These are phyloP conservation scores for Cladosporium colombiae DNA, from an alignment of 2,329 filamentous ascomycete genomes.

Conservation along the genomic window DNA sequence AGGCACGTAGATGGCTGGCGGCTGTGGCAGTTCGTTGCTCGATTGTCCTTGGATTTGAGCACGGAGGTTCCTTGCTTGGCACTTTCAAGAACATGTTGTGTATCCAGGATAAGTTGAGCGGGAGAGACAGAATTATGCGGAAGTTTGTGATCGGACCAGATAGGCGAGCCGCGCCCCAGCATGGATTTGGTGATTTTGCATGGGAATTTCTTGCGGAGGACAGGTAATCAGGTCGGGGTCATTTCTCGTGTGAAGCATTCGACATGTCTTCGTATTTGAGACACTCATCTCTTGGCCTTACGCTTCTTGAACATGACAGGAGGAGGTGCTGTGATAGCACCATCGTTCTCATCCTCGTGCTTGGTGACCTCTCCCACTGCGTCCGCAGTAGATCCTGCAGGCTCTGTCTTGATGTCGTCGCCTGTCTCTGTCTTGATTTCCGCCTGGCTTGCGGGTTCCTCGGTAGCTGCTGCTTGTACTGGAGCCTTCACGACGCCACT, in stretches of 20 bases:
- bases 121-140: neutral
- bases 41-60: slow-evolving; percentile 37
- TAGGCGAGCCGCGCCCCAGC: neutral
- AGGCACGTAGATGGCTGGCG: slow-evolving; percentile 34
- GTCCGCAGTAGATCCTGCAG: neutral
- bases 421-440: slow-evolving; percentile 21
- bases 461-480: neutral
- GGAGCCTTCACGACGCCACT: slow-evolving; percentile 35
- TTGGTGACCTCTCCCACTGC: neutral
- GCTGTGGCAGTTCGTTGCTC: slow-evolving; percentile 35
- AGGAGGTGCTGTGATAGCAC: slow-evolving; percentile 40
- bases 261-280: neutral
- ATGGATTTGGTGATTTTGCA: slow-evolving; percentile 12
- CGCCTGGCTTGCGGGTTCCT: neutral
- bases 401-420: slow-evolving; percentile 1
- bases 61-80: slow-evolving; percentile 31
- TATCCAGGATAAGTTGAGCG: slow-evolving; percentile 29
- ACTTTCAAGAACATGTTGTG: slow-evolving; percentile 32
- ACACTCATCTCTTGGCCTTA: slow-evolving; percentile 50
- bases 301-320: slow-evolving; percentile 77
- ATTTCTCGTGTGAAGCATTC: neutral
- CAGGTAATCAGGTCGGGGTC: neutral
- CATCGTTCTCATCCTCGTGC: slow-evolving; percentile 31
- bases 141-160: neutral
- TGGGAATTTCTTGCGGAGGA: slow-evolving; percentile 8